Evolutionary conservation across 352 stramenopile genomes (phyloP).

Genomic region (Phytophthora tubulina): DNA sequence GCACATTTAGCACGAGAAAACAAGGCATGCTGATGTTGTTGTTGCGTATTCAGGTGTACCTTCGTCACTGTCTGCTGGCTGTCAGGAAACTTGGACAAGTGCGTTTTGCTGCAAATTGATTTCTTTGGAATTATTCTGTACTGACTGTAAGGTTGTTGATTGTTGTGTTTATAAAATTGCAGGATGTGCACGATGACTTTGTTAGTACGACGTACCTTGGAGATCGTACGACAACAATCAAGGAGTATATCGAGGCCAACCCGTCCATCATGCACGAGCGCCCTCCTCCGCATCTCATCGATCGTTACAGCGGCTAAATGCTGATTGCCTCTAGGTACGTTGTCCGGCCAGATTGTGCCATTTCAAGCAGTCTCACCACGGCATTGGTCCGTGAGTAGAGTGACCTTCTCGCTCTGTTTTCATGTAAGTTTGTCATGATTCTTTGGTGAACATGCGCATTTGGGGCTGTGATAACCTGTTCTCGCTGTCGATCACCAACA

Average conservation of each 20-base stretch:
- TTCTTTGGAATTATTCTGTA: not conserved
- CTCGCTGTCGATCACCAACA: too few species aligned
- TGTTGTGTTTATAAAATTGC: not conserved
- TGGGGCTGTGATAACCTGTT: too few species aligned
- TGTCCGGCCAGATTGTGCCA: too few species aligned
- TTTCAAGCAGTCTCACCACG: too few species aligned
- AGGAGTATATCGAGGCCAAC: constrained; percentile 85
- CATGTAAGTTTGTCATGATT: too few species aligned
- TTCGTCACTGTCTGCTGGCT: constrained; percentile 94
- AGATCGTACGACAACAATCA: constrained; percentile 89
- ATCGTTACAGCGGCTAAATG: constrained; percentile 80
- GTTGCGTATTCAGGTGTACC: constrained; percentile 69
- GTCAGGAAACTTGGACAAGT: constrained; percentile 82
- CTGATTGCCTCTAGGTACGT: not conserved
- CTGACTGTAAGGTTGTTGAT: not conserved
- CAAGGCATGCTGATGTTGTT: not conserved
- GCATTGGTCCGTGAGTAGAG: too few species aligned
- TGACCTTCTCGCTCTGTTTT: too few species aligned
- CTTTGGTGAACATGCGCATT: too few species aligned
- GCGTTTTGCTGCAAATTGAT: constrained; percentile 2
- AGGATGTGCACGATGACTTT: constrained; percentile 84
- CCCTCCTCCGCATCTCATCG: constrained; percentile 75
- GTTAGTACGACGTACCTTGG: constrained; percentile 92
- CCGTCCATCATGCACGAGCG: constrained; percentile 85
- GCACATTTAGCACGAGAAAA: not conserved